Evolutionary conservation across 1,284 basidiomycete genomes (phyloP), one percentile per base, ranked within the genome.

Genomic region (Xanthoconium separans): DNA sequence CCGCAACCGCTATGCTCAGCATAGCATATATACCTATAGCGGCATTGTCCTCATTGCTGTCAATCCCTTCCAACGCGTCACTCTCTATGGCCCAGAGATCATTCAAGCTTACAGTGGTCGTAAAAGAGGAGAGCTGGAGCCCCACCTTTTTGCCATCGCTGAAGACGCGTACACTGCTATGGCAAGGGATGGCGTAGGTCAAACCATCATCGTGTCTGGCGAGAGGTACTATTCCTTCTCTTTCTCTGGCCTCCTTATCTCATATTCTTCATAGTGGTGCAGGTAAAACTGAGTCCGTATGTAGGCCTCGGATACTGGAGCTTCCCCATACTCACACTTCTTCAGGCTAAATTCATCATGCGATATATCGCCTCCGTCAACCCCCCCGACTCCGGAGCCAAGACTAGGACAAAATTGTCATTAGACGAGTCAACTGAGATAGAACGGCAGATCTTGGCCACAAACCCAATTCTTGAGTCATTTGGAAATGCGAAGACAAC

Each of bases 401-500:
- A 88, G 74, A 73, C 79, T 16, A 87, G 77, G 71, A 82, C 82
- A 16, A 92, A 92, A 65, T 75, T 81, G 43, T 85, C 86, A 9
- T 68, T 89, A 50, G 87, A 91, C 64, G 89, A 92, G 61, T 89
- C 89, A 2, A 96, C 90, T 70, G 96, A 98, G 73, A 94, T 95
- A 57, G 97, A 99, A 70, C 85, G 89, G 52, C 96, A 98, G 72
- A 99, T 99, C 58, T 79, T 99, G 45, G 97, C 97, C 34, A 98
- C 96, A 33, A 99, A 99, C 70, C 97, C 97, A 18, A 98, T 98
- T 66, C 89, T 99, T 69, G 97, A 99, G 74, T 93, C 97, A 0
- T 99, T 99, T 64, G 97, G 97, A 65, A 99, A 99, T 73, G 97
- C 97, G 18, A 99, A 99, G 75, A 99, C 97, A 29, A 98, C 96